Base-by-base conservation (phyloP, 2,329 filamentous ascomycete species). In the Cladophialophora chaetospira region DNA sequence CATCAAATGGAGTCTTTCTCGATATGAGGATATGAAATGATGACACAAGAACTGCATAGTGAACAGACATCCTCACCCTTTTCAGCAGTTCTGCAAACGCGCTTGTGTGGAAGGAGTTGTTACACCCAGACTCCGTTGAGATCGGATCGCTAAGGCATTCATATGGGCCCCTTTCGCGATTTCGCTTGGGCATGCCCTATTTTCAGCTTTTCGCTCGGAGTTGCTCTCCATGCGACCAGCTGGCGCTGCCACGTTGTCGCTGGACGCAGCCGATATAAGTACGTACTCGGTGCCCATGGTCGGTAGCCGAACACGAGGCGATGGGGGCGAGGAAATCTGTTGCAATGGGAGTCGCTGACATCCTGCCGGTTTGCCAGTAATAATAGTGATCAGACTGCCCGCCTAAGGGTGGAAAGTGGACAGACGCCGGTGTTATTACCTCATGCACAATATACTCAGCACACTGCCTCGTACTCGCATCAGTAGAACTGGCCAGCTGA, bases 291-390 rank as follows among this genome's bases (percentile, higher is more conserved):
- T 40, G n/a, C 36, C 15, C n/a, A 8, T 50, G 31, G 21, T 50
- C 23, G 33, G 47, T 50, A 50, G 10, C 47, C 47, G 48, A 42
- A 40, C 48, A 51, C 25, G 48, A 42, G 25, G 35, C 36, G 4
- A n/a, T 15, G 26, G 21, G 19, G 46, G 31, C 48, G 10, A 28
- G 23, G 26, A 28, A 44, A 11, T n/a, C 13, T 40, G 36, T 17
- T 19, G 36, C 35, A 40, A 40, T 38, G 9, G 35, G 15, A 19
- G 35, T 9, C 15, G 35, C 15, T 17, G 15, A 17, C 15, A 17
- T 17, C 9, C 11, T 10, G 35, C 4, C 35, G 6, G 21, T 21
- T 10, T 42, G 2, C n/a, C 11, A 11, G 40, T 21, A 21, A 19
- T 43, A 21, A 5, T 21, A 2, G 10, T 38, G 35, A 13, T 40